phyloP scores from a whole-genome alignment of 1,139 yeast genomes.

The Geotrichum restrictum region DNA sequence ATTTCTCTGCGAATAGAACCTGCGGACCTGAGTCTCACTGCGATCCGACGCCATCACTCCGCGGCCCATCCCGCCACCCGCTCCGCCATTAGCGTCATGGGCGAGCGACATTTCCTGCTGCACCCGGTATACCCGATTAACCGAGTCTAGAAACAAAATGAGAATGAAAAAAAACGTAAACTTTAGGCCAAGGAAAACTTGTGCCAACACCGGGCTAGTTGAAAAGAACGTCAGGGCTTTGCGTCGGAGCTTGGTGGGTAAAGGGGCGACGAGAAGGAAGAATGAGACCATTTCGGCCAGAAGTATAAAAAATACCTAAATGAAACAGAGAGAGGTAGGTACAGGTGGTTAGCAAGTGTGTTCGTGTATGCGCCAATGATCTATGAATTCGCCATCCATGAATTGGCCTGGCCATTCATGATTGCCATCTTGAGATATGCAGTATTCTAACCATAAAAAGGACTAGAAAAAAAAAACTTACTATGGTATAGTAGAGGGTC shows the following conservation, averaged over 20 bases:
- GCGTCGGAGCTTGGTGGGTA: conserved; percentile 72
- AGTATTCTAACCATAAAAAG: too few relatives aligned
- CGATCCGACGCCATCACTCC: conserved; percentile 45
- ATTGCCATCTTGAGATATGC: too few relatives aligned
- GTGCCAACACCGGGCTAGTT: conserved; percentile 68
- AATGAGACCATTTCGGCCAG: conserved; percentile 78
- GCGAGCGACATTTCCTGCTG: conserved; percentile 47
- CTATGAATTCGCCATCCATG: too few relatives aligned
- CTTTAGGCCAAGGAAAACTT: conserved; percentile 72
- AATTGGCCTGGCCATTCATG: too few relatives aligned
- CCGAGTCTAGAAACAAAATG: conserved; percentile 81
- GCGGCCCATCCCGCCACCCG: conserved; percentile 8
- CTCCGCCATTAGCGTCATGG: conserved; percentile 19
- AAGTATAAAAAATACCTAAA: conserved; percentile 62
- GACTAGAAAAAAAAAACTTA: too few relatives aligned
- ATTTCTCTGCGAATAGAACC: conserved; percentile 94
- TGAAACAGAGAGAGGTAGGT: conserved; percentile 16
- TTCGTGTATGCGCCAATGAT: too few relatives aligned
- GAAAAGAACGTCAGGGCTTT: conserved; percentile 61
- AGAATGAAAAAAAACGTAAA: conserved; percentile 81
- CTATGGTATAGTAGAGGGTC: conserved; percentile 73
- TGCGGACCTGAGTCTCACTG: conserved; percentile 78
- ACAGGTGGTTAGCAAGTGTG: too few relatives aligned
- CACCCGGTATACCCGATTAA: conserved; percentile 74
- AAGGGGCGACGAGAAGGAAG: conserved; percentile 75